Conservation (phyloP, 2,329 filamentous ascomycete species). For the Botrytis elliptica region DNA sequence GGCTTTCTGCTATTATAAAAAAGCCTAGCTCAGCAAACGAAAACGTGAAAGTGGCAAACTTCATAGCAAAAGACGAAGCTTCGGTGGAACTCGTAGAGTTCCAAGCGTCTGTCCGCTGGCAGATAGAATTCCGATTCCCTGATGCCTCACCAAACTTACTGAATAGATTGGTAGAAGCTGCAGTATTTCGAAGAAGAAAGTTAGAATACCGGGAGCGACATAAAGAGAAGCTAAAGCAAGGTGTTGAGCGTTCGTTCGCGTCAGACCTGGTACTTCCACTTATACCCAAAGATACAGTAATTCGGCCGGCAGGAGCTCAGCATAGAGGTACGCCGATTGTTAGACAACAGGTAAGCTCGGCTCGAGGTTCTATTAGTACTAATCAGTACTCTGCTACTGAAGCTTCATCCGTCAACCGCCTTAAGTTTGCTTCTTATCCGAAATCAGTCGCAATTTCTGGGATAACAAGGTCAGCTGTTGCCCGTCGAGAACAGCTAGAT, state of each 20-base stretch:
- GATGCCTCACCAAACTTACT: neutral
- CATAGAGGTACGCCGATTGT: neutral
- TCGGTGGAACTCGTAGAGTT: neutral
- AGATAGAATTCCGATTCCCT: slow-evolving; percentile 7
- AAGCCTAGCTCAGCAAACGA: slow-evolving; percentile 4
- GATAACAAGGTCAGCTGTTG: slow-evolving; percentile 5
- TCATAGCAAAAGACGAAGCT: slow-evolving; percentile 1
- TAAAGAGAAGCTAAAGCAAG: slow-evolving; percentile 11
- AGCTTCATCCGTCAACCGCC: slow-evolving; percentile 12
- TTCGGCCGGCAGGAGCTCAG: neutral
- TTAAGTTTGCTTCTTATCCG: slow-evolving; percentile 12
- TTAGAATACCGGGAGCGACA: slow-evolving; percentile 12
- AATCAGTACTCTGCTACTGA: slow-evolving; percentile 15
- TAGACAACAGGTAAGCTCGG: neutral
- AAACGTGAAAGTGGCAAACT: slow-evolving; percentile 7
- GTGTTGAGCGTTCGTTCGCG: neutral
- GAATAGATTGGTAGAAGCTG: slow-evolving; percentile 2
- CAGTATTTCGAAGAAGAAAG: slow-evolving; percentile 10
- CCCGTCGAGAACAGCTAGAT: slow-evolving; percentile 11
- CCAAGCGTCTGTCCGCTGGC: slow-evolving; percentile 6
- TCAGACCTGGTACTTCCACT: neutral
- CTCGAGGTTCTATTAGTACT: neutral
- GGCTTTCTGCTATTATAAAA: slow-evolving; percentile 5
- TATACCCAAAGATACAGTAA: neutral
- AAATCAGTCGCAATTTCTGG: slow-evolving; percentile 10